Base-by-base conservation (phyloP, 2,329 filamentous ascomycete species). In the Monosporascus sp. region DNA sequence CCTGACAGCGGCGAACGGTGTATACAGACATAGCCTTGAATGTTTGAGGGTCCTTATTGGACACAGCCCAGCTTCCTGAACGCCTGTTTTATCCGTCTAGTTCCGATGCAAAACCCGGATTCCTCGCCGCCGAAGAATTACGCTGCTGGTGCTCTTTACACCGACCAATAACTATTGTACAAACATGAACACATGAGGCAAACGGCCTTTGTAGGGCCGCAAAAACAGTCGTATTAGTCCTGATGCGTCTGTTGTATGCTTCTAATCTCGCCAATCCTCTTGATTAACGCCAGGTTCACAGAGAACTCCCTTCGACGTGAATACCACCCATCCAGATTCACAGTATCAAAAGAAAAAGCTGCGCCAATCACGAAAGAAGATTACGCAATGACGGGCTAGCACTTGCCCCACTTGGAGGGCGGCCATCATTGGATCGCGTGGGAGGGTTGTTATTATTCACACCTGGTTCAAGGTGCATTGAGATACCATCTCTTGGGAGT, bases 341-440 rank as follows among this genome's bases (percentile, higher is more conserved):
- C 35, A 44, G 40, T 44, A 37, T 24, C 41, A 15, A 26, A 18
- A 24, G 18, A 45, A 26, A 15, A 43, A 47, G 37, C 45, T 47
- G 35, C 51, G 40, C 43, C 47, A 37, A 49, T 61, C 55, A 90
- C 48, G 83, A 87, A 51, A 92, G 77, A 48, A 92, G 70, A 63
- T 92, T 91, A 61, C 85, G 82, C 56, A 92, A 69, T 9, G 88
- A 91, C 11, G 88, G 87, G 64, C 85, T 91, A 17, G 88, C 87
- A 63, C 88, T 91, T 4, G 88, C 88, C n/a, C 87, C 87, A 49
- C 80, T 81, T 31, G 78, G 72, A 35, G 78, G 68, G 53, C 45
- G 67, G 57, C 47, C 60, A 60, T 64, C 67, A 60, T 52, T 72
- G 5, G 65, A 63, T 50, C 72, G 63, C 47, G 70, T 53, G 31